A percentile compares a stretch with the other conserved stretches of the same genome.
phyloP scores from a whole-genome alignment of 2,329 filamentous ascomycete genomes.

The Allantophomopsis cytisporea region DNA sequence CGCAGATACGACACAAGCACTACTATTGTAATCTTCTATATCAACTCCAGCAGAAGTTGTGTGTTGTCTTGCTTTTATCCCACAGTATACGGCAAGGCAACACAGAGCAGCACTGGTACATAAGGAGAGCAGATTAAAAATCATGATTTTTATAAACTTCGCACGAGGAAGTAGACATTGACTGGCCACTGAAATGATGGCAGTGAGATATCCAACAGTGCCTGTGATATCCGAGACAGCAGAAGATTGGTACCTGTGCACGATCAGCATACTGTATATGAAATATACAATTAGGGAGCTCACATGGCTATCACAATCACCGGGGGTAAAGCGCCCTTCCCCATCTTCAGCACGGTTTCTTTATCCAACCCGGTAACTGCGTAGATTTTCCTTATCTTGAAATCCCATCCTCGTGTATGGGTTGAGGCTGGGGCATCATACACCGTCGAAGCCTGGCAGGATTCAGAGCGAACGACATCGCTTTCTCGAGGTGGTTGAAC shows the following conservation, averaged over 20 bases:
- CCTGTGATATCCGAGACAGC: not conserved
- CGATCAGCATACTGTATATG: not conserved
- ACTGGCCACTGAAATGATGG: not conserved
- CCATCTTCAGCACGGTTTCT: conserved; percentile 1
- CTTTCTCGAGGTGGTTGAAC: too few relatives aligned
- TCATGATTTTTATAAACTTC: conserved; percentile 1
- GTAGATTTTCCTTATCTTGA: not conserved
- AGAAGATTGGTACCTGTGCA: not conserved
- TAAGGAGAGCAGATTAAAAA: conserved; percentile 1
- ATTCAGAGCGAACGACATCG: too few relatives aligned
- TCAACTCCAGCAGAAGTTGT: not conserved
- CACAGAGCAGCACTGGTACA: not conserved
- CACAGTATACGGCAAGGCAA: conserved; percentile 1
- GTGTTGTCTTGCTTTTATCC: not conserved
- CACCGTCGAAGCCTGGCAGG: too few relatives aligned
- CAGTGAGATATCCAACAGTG: conserved; percentile 1
- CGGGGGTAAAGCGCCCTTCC: conserved; percentile 1
- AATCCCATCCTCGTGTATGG: not conserved
- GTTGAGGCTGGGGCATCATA: too few relatives aligned
- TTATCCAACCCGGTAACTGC: not conserved
- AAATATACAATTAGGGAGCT: not conserved
- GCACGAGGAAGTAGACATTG: conserved; percentile 1
- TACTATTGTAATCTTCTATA: not conserved
- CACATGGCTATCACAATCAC: not conserved
- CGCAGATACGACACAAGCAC: conserved; percentile 1